Evolutionary conservation across 176 grass and related monocot species (phyloP).

Genomic region (Carex myosuroides): DNA sequence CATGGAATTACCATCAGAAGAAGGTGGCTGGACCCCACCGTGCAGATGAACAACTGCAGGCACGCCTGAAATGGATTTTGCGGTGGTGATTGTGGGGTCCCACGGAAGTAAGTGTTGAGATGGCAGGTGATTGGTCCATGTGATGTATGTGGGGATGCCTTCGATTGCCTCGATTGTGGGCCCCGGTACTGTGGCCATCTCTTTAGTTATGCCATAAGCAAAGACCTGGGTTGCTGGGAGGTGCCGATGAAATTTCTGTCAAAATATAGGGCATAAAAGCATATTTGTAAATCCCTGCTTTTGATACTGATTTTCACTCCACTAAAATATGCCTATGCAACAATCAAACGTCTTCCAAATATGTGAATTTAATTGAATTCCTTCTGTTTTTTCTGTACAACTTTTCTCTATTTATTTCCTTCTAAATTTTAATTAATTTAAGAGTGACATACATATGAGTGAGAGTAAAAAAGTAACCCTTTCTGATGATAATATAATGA

Average conservation of each 20-base stretch:
- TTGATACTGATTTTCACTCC: not conserved
- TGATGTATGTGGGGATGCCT: constrained; percentile 29
- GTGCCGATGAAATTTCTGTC: constrained; percentile 41
- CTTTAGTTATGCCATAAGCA: constrained; percentile 16
- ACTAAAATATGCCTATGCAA: not conserved
- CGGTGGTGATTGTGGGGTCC: constrained; percentile 27
- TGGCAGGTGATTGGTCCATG: constrained; percentile 39
- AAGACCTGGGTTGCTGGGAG: constrained; percentile 34
- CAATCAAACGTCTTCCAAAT: not conserved
- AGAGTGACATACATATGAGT: not conserved
- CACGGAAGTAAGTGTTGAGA: constrained; percentile 26
- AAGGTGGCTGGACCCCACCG: constrained; percentile 35
- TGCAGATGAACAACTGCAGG: constrained; percentile 49
- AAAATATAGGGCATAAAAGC: not conserved
- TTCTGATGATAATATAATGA: not conserved
- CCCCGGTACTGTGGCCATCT: constrained; percentile 25
- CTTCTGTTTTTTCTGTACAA: not conserved
- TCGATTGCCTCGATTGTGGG: constrained; percentile 41
- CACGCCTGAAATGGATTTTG: constrained; percentile 17
- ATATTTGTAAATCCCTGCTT: not conserved
- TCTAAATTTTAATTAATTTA: not conserved
- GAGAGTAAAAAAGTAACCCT: not conserved
- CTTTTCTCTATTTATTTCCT: not conserved
- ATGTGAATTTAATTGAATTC: not conserved
- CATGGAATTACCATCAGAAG: constrained; percentile 36